These are phyloP conservation scores for Vararia minispora DNA, from an alignment of 768 basidiomycete species.

Conservation along the genomic window DNA sequence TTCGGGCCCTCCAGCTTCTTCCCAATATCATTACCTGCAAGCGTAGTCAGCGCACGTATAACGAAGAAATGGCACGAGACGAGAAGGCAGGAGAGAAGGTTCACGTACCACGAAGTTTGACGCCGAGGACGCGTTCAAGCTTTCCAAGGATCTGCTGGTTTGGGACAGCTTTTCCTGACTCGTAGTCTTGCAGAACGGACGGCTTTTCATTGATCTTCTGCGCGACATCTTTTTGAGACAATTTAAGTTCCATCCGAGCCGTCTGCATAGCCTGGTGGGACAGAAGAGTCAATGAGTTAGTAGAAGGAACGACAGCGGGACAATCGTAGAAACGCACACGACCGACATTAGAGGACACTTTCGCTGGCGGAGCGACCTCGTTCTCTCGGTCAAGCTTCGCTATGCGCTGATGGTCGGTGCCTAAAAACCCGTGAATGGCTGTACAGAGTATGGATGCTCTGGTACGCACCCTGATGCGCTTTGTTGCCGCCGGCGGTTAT, in stretches of 20 bases:
- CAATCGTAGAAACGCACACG: constrained; percentile 36
- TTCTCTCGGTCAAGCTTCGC: constrained; percentile 93
- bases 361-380: constrained; percentile 87
- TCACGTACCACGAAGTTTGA: constrained; percentile 78
- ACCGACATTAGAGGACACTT: constrained; percentile 62
- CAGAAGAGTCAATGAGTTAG: constrained; percentile 4
- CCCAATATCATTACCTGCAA: constrained; percentile 66
- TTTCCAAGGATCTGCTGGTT: constrained; percentile 80
- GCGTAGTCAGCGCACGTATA: constrained; percentile 6
- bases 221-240: constrained; percentile 89
- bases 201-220: constrained; percentile 92
- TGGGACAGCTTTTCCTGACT: constrained; percentile 79
- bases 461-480: constrained; percentile 51
- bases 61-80: neutral
- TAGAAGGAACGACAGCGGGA: neutral
- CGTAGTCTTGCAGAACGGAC: constrained; percentile 80
- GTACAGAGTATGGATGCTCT: neutral
- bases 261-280: constrained; percentile 61
- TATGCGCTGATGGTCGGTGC: constrained; percentile 87
- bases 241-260: constrained; percentile 63
- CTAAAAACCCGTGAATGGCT: constrained; percentile 25
- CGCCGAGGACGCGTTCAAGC: constrained; percentile 74
- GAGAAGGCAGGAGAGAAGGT: neutral
- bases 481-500: constrained; percentile 60
- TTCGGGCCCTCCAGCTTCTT: constrained; percentile 75